These are phyloP conservation scores for Zasmidium cellare DNA, from an alignment of 2,329 filamentous ascomycete genomes.

Conservation along the genomic window DNA sequence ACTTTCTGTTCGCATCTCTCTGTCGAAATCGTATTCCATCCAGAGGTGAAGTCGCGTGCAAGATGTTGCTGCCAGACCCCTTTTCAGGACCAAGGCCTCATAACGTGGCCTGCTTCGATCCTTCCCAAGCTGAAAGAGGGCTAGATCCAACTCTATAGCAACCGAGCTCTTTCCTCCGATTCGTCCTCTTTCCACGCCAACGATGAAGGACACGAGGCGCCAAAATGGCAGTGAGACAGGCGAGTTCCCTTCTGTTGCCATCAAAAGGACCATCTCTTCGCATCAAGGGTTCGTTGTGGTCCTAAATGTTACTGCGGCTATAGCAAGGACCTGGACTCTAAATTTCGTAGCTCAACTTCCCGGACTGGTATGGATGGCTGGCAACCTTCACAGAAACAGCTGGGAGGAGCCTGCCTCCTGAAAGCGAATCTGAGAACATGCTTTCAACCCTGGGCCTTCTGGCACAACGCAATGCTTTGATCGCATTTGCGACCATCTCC, in stretches of 20 bases:
- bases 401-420: neutral
- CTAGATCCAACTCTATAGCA: neutral
- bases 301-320: too few relatives aligned
- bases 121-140: neutral
- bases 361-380: neutral
- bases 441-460: neutral
- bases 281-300: too few relatives aligned
- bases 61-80: neutral
- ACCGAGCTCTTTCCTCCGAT: neutral
- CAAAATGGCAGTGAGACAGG: neutral
- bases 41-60: neutral
- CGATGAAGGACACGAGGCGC: neutral
- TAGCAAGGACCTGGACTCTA: too few relatives aligned
- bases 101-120: neutral
- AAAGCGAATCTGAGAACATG: neutral
- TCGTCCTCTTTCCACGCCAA: neutral
- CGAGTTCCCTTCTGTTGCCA: neutral
- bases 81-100: too few relatives aligned
- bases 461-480: slow-evolving; percentile 1
- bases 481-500: neutral
- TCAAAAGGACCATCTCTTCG: neutral
- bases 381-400: neutral
- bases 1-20: too few relatives aligned
- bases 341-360: too few relatives aligned
- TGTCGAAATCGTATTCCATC: neutral